Conservation (phyloP, 2,329 filamentous ascomycete species). For the Microdochium trichocladiopsis region DNA sequence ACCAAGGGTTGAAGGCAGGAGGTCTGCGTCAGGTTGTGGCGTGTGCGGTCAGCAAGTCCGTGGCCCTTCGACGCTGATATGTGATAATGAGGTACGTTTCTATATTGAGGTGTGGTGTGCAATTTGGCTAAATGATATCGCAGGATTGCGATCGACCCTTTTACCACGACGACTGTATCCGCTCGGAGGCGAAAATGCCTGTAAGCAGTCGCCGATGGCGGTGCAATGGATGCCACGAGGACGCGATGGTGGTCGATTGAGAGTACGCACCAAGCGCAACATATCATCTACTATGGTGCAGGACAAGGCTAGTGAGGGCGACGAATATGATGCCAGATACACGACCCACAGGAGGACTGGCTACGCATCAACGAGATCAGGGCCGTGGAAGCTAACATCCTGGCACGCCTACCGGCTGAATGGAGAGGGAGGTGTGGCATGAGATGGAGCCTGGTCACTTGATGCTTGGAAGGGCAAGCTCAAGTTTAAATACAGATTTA, state of each 20-base stretch:
- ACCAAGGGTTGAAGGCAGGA: slow-evolving; percentile 21
- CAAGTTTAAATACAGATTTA: no score
- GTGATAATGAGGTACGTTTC: slow-evolving; percentile 38
- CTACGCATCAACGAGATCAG: no score
- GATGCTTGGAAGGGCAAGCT: no score
- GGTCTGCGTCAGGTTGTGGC: slow-evolving; percentile 36
- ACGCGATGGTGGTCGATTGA: slow-evolving; percentile 1
- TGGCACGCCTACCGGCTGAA: no score
- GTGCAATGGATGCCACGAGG: slow-evolving; percentile 31
- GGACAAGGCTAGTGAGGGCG: no score
- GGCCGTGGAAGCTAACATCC: no score
- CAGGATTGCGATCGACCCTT: slow-evolving; percentile 35
- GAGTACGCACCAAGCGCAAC: not conserved
- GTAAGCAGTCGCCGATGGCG: slow-evolving; percentile 30
- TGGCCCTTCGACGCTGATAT: slow-evolving; percentile 39
- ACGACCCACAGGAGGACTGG: no score
- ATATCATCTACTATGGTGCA: no score
- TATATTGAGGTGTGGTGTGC: not conserved
- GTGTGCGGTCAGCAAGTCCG: slow-evolving; percentile 41
- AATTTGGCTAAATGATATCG: slow-evolving; percentile 7
- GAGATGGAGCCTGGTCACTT: no score
- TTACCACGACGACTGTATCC: slow-evolving; percentile 42
- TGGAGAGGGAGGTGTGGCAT: no score
- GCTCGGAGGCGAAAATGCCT: slow-evolving; percentile 24
- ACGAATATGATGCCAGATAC: no score